Evolutionary conservation across 768 basidiomycete species (phyloP), one percentile per base, ranked within the genome.

Genomic region (Calocybe indica): DNA sequence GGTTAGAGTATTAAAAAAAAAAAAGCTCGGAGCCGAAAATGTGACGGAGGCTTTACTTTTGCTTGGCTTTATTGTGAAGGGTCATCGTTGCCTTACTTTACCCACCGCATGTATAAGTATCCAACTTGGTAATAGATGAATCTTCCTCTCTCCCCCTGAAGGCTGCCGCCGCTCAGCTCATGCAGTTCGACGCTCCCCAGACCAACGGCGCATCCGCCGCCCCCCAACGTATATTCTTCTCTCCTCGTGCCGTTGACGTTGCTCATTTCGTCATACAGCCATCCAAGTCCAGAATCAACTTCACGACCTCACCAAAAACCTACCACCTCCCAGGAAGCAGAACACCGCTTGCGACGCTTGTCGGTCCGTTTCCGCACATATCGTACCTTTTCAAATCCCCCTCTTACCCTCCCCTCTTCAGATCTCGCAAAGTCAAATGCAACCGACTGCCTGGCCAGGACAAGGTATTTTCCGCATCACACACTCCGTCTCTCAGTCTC

Each of bases 291-390:
- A 90, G 71, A 87, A 81, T 57, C 85, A 89, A 65, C 85, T 88
- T 46, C 85, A 88, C 58, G 87, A 90, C 58, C 76, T 87, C 34
- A 83, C 85, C 45, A 87, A 86, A 70, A 78, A 83, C 1, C 75
- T 88, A 0, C 85, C 89, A 1, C 86, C 88, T n/a, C 87, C 89
- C 5, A 73, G 92, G 48, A 92, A 91, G 63, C 92, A 93, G 68
- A 94, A 94, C 62, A 88, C 90, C 14, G 92, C 92, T 28, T 94
- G 92, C 66, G 92, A 94, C 71, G 87, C 87, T 45, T 94, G 92
- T 80, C 85, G 87, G 87, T 85, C 6, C 49, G 69, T 53, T 36
- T 28, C 29, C 53, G 47, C 7, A 33, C 29, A 13, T 7, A 31
- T 37, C 8, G 33, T 42, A 35, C 30, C 36, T 37, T 37, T 51